Percentiles rank a stretch among this genome's conserved stretches.
Evolutionary conservation across 768 basidiomycete genomes (phyloP).

Genomic region (Russula foetens): DNA sequence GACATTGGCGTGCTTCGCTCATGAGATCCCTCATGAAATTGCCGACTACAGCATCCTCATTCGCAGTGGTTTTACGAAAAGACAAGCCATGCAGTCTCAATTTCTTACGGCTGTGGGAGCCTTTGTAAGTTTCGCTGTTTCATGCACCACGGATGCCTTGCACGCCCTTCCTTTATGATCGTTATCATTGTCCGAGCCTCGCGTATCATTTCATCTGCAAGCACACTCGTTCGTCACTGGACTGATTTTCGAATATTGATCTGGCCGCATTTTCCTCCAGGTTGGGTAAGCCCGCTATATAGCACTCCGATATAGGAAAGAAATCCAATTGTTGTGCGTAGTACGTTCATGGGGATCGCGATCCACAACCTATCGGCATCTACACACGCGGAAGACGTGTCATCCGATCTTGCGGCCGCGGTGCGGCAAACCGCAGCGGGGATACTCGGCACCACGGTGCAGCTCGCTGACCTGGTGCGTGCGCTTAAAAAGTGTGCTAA

Average conservation of each 20-base stretch:
- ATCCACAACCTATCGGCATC: conserved; percentile 69
- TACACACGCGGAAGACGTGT: conserved; percentile 30
- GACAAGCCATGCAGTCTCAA: conserved; percentile 89
- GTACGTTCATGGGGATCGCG: conserved; percentile 83
- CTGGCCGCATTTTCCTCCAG: conserved; percentile 12
- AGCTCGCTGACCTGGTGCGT: conserved; percentile 72
- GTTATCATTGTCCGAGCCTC: conserved; percentile 17
- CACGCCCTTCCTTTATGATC: conserved; percentile 21
- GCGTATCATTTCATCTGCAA: conserved; percentile 9
- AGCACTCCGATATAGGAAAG: background rate
- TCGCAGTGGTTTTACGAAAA: conserved; percentile 83
- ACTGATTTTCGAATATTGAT: conserved; percentile 6
- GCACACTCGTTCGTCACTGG: background rate
- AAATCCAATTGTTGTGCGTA: conserved; percentile 23
- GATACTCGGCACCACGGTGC: conserved; percentile 75
- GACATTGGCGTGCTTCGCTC: conserved; percentile 90
- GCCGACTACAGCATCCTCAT: conserved; percentile 95
- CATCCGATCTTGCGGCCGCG: conserved; percentile 63
- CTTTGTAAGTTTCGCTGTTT: conserved; percentile 53
- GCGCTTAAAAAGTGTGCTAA: conserved; percentile 13
- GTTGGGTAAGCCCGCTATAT: conserved; percentile 23
- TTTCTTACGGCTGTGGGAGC: conserved; percentile 89
- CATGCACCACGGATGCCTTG: conserved; percentile 6
- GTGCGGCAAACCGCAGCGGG: conserved; percentile 70
- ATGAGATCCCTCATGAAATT: conserved; percentile 94